These are phyloP conservation scores for Theileria luwenshuni DNA, from an alignment of 169 alveolate species.

Conservation along the genomic window DNA sequence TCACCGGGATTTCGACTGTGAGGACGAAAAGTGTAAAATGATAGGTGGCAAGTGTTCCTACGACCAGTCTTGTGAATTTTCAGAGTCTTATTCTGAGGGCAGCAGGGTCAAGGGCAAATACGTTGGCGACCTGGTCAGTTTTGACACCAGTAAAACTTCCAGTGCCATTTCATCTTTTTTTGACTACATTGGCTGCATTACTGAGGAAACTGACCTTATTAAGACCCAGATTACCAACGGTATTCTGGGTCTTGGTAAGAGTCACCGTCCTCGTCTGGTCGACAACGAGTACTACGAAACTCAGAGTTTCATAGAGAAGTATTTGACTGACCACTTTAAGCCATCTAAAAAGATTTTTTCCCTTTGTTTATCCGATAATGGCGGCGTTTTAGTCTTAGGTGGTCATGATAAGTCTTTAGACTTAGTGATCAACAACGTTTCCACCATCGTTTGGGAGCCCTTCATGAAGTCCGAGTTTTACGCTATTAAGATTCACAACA, in stretches of 20 bases:
- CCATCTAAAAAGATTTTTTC: conserved; percentile 35
- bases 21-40: conserved; percentile 38
- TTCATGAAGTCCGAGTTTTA: conserved; percentile 14
- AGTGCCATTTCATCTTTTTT: conserved; percentile 8
- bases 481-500: conserved; percentile 2
- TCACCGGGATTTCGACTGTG: conserved; percentile 47
- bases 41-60: conserved; percentile 35
- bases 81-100: conserved; percentile 71
- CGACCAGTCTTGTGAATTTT: conserved; percentile 56
- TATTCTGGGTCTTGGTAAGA: conserved; percentile 69
- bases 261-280: conserved; percentile 10
- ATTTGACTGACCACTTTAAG: conserved; percentile 30
- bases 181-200: conserved; percentile 54
- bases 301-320: conserved; percentile 33
- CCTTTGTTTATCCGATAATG: conserved; percentile 70
- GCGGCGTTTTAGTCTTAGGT: conserved; percentile 72
- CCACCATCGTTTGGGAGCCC: conserved; percentile 41
- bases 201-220: conserved; percentile 66
- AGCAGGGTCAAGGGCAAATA: conserved; percentile 67
- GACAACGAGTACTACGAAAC: conserved; percentile 17
- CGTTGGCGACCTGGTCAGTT: conserved; percentile 57
- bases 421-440: not conserved
- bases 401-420: conserved; percentile 42
- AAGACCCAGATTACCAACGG: conserved; percentile 75
- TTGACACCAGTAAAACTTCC: conserved; percentile 27